Evolutionary conservation across 257 asterid species (phyloP).

Genomic region (Gynochthodes officinalis): DNA sequence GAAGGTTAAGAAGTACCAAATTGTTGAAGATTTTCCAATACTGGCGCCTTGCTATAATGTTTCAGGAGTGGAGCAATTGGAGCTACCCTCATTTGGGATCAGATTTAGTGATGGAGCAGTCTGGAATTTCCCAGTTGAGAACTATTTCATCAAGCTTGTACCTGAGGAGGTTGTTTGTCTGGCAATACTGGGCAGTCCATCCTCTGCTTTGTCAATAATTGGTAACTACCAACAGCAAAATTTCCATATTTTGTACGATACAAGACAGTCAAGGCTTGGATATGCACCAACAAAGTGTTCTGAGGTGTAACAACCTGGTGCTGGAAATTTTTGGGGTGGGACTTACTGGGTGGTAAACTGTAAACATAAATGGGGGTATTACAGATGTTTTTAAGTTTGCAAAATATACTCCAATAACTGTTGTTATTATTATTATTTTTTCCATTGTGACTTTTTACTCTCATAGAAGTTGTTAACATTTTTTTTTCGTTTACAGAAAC

Average conservation of each 20-base stretch:
- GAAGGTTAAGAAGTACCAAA: constrained; percentile 47
- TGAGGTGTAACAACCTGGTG: constrained; percentile 34
- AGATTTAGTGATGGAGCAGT: constrained; percentile 73
- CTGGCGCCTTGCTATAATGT: constrained; percentile 82
- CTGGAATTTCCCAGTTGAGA: constrained; percentile 85
- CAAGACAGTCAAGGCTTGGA: constrained; percentile 72
- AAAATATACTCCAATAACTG: neutral
- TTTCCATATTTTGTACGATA: constrained; percentile 74
- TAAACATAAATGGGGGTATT: constrained; percentile 25
- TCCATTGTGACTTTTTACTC: neutral
- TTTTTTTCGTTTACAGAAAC: neutral
- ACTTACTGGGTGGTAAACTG: constrained; percentile 10
- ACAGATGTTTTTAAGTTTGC: constrained; percentile 11
- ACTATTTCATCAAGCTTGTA: constrained; percentile 70
- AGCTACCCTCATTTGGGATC: constrained; percentile 72
- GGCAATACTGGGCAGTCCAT: constrained; percentile 80
- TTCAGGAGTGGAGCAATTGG: constrained; percentile 42
- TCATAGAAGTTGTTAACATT: constrained; percentile 3
- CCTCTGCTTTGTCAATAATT: constrained; percentile 67
- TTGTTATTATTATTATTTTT: neutral
- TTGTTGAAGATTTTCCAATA: constrained; percentile 60
- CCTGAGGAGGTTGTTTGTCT: constrained; percentile 74
- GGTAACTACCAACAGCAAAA: constrained; percentile 97
- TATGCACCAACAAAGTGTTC: constrained; percentile 75
- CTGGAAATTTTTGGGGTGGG: constrained; percentile 20